Conservation (phyloP, 148 eudicot genomes). For the Silene uniflora region DNA sequence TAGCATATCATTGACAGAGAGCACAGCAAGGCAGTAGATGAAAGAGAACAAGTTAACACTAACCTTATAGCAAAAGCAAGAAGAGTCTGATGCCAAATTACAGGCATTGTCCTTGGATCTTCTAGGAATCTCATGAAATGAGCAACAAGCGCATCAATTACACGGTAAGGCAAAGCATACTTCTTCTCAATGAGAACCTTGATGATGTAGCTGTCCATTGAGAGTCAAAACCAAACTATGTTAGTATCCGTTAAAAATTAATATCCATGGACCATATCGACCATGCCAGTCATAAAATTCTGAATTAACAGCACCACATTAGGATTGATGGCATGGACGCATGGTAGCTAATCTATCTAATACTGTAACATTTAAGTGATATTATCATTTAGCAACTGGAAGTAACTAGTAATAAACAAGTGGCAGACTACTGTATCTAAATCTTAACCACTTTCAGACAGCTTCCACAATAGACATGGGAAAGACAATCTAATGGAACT, state of each 20-base stretch:
- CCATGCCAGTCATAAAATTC: neutral
- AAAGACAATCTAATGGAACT: neutral
- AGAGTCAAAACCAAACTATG: conserved; percentile 6
- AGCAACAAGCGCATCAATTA: conserved; percentile 80
- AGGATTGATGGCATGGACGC: neutral
- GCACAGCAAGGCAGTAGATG: neutral
- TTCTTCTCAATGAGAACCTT: conserved; percentile 89
- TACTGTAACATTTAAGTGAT: neutral
- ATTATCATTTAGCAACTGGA: neutral
- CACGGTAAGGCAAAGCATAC: conserved; percentile 85
- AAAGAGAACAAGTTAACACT: conserved; percentile 10
- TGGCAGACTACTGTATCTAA: neutral
- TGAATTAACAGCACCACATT: neutral
- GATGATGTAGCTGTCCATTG: conserved; percentile 72
- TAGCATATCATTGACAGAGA: neutral
- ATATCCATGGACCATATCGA: neutral
- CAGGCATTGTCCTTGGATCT: conserved; percentile 87
- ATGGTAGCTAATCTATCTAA: neutral
- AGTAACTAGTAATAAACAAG: neutral
- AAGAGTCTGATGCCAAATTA: conserved; percentile 96
- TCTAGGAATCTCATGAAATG: conserved; percentile 79
- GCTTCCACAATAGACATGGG: neutral
- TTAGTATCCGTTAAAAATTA: neutral
- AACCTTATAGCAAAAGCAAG: conserved; percentile 89
- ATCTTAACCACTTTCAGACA: neutral